Base-by-base conservation (phyloP, 2,329 filamentous ascomycete species). In the Botrytis fragariae region DNA sequence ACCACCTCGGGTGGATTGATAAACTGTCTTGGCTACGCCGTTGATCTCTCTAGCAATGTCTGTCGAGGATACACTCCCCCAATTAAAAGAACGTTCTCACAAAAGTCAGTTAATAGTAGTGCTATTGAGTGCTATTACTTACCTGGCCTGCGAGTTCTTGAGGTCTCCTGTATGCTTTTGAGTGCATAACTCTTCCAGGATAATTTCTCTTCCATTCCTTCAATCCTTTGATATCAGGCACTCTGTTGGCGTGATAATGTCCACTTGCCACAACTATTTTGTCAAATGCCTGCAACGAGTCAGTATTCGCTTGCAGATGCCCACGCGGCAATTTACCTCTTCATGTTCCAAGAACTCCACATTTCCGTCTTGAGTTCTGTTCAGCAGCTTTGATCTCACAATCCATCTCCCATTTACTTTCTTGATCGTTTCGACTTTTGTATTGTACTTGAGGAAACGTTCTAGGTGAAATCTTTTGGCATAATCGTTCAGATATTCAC, bases 141-240 rank as follows among this genome's bases (percentile, higher is more conserved):
- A 77, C 77, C 72, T 90, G 88, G 51, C 84, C 85, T 5, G 80
- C 79, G 77, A 89, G 94, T 0, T 83, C 79, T 25, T 89, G 85
- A 0, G 92, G 88, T 0, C 83, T 86, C 14, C 92, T 87, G 78
- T 93, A 96, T 75, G 87, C 87, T 79, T 94, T 95, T 0, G 93
- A 93, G 78, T 93, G 91, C 5, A 85, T 85, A 32, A 93, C 85
- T 6, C 82, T 78, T 0, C 83, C 83, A 0, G 88, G 87, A 75
- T 87, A 89, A 5, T 78, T 77, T 18, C 80, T 70, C 77, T 91
- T 88, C 88, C 88, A 92, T 25, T 83, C 83, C 39, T 83, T 80
- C 6, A 93, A 83, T 0, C 91, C 91, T 0, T 84, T 81, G 4
- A 91, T 86, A 59, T 87, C 84, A 0, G 91, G 91, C 1, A 93